phyloP scores from a whole-genome alignment of 208 protist genomes.

The Strigomonas culicis region DNA sequence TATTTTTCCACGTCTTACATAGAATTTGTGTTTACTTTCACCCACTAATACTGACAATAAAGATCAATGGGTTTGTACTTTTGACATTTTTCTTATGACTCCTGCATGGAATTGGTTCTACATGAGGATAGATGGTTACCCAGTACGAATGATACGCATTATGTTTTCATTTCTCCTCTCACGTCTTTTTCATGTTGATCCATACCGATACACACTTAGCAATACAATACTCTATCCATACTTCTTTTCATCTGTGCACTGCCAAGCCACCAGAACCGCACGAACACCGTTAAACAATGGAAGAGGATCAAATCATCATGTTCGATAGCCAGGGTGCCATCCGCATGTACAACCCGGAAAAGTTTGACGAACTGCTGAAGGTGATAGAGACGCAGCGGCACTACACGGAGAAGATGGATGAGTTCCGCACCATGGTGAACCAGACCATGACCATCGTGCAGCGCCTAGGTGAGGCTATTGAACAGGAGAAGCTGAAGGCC shows the following conservation, averaged over 20 bases:
- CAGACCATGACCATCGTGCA: slow-evolving; percentile 83
- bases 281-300: slow-evolving; percentile 33
- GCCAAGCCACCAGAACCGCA: no score
- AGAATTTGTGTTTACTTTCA: slow-evolving; percentile 7
- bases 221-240: neutral
- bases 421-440: slow-evolving; percentile 75
- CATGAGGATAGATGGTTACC: no score
- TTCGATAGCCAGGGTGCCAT: slow-evolving; percentile 88
- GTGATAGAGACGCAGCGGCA: slow-evolving; percentile 61
- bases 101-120: no score
- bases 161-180: no score
- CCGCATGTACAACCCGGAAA: slow-evolving; percentile 89
- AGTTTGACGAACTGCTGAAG: slow-evolving; percentile 82
- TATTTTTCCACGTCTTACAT: slow-evolving; percentile 6
- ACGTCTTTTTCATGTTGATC: no score
- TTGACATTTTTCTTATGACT: no score
- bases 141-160: no score
- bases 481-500: slow-evolving; percentile 81
- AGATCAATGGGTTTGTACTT: no score
- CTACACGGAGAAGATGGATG: slow-evolving; percentile 82
- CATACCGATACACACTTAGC: no score
- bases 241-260: no score
- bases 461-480: slow-evolving; percentile 74
- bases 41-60: no score
- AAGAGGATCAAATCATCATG: slow-evolving; percentile 85